Evolutionary conservation across 176 grass and related monocot species (phyloP), one percentile per base, ranked within the genome.

Genomic region (Rhynchospora tenuis): DNA sequence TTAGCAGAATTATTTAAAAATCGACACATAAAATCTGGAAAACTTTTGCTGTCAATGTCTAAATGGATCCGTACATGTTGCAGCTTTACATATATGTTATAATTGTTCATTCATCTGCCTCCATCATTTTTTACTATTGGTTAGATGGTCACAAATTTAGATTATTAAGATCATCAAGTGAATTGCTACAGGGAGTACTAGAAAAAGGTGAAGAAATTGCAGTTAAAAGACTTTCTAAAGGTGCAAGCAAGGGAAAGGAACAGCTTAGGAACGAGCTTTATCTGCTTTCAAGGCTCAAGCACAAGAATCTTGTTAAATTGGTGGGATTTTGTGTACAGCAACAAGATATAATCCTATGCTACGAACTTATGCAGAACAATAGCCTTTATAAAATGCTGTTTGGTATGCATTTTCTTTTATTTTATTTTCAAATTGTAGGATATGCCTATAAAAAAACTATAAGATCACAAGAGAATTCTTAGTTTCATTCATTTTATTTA

Each of bases 271-370:
- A 81, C 24, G 78, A 81, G 17, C 57, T 81, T 15, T 46, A 81
- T 61, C 29, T 64, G 9, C 55, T 81, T 20, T 8, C 78, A 81
- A 81, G 56, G 51, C 58, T 81, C 42, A 81, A 61, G 55, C 78
- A 81, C 55, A 63, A 45, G n/a, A 81, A 81, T 44, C 58, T 81
- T 62, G 78, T 64, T 60, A 64, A 48, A 81, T 47, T 81, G 57
- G 6, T 16, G 12, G 78, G 78, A 8, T 81, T 64, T 48, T 81
- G 31, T 8, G 27, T 81, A 44, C 58, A 81, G 0, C 6, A 47
- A 26, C 6, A 81, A 46, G 31, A 81, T 7, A 81, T 81, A 24
- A 58, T 81, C 33, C 78, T 81, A 15, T 81, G 78, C 9, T 64
- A 31, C 7, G 58, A 81, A 62, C 64, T 61, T 22, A 43, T 81